Evolutionary conservation across 108 stramenopile genomes (phyloP).

Genomic region (Skeletonema tropicum): DNA sequence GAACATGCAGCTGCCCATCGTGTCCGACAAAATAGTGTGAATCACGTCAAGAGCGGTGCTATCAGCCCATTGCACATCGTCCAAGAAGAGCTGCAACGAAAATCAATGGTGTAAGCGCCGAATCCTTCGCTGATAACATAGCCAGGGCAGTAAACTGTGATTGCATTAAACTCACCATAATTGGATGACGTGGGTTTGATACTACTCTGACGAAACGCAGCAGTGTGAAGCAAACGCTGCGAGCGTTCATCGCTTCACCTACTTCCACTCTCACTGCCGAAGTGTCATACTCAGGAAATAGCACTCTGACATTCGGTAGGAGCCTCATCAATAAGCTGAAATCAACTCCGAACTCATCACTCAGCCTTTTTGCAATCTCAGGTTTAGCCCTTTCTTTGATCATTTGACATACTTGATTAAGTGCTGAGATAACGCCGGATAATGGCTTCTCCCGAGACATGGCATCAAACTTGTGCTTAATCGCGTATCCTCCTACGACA

Average conservation of each 20-base stretch:
- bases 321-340: conserved; percentile 14
- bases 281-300: conserved; percentile 11
- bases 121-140: no score
- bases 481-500: conserved; percentile 25
- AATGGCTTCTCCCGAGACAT: conserved; percentile 20
- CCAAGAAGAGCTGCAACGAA: conserved; percentile 42
- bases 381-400: conserved; percentile 6
- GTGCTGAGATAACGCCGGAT: conserved; percentile 17
- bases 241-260: conserved; percentile 4
- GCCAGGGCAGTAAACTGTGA: no score
- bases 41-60: conserved; percentile 25
- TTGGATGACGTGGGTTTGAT: conserved; percentile 22
- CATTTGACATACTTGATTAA: conserved; percentile 32
- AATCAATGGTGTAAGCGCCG: no score
- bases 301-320: conserved; percentile 21
- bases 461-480: conserved; percentile 28
- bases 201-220: conserved; percentile 33
- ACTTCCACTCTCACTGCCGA: not conserved
- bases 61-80: conserved; percentile 55
- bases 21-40: conserved; percentile 25
- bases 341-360: conserved; percentile 14
- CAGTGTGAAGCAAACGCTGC: conserved; percentile 20
- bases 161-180: conserved; percentile 16
- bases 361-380: conserved; percentile 14
- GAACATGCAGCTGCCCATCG: conserved; percentile 25